These are phyloP conservation scores for Teratosphaeriaceae sp. DNA, from an alignment of 2,329 filamentous ascomycete genomes.

Conservation along the genomic window DNA sequence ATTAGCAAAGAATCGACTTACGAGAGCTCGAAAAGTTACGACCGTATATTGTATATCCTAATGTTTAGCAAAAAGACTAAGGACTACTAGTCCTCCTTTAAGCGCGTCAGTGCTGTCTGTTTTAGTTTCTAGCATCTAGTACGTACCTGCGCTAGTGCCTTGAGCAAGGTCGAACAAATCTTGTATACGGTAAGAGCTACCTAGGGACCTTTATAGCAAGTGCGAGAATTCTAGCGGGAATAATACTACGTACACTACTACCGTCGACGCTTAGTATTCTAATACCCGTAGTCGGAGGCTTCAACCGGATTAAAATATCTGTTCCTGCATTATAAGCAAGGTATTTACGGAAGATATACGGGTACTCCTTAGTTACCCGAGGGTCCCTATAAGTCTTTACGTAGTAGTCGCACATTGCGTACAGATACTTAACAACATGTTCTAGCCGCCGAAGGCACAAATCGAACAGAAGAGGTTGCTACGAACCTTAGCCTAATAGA, in stretches of 20 bases:
- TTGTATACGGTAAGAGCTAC: constrained; percentile 11
- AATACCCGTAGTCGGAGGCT: constrained; percentile 29
- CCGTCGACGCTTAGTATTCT: constrained; percentile 33
- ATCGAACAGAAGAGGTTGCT: constrained; percentile 2
- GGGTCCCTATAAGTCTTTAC: not conserved
- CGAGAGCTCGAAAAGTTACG: constrained; percentile 20
- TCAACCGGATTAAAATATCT: constrained; percentile 15
- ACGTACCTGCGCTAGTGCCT: constrained; percentile 24
- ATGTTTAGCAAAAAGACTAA: constrained; percentile 24
- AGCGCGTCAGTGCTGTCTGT: not conserved
- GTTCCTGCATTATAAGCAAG: not conserved
- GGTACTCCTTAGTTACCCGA: not conserved
- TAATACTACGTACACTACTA: constrained; percentile 24
- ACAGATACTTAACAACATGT: not conserved
- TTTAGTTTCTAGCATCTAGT: not conserved
- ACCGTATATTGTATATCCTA: constrained; percentile 18
- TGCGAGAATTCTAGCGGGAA: constrained; percentile 20
- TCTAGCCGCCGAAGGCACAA: not conserved
- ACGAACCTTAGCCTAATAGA: not conserved
- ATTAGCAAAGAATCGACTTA: constrained; percentile 17
- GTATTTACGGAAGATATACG: not conserved
- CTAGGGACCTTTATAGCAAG: constrained; percentile 13
- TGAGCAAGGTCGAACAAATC: constrained; percentile 24
- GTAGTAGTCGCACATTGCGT: constrained; percentile 1
- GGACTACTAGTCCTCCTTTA: constrained; percentile 23